Evolutionary conservation across 2,329 filamentous ascomycete species (phyloP), one percentile per base, ranked within the genome.

Genomic region (Neospermospora avenae): DNA sequence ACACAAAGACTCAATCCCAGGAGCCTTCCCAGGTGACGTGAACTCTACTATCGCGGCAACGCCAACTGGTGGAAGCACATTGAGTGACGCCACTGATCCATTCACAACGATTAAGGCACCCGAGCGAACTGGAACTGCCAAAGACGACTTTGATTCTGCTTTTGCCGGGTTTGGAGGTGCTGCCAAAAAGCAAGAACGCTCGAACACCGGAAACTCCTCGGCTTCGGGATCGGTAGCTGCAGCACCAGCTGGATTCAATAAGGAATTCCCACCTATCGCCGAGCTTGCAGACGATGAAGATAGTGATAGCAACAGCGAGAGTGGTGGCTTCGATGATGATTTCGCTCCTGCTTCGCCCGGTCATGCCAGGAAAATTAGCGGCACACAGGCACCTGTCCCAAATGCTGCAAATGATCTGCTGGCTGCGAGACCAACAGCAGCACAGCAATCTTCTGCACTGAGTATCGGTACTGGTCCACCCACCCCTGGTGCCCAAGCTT

Each of bases 191-290:
- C 81, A 80, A 62, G 83, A 82, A 68, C 74, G 72, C 53, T 79
- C 78, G 62, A 77, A 77, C 56, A 80, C 71, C 49, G 68, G 65
- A 6, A 74, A 65, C 18, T 69, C 74, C 35, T 65, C 72, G 44
- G 66, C 68, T 14, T 70, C 74, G n/a, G 71, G 74, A 39, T 81
- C 81, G 63, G 70, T 76, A 1, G 77, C 77, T 20, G 73, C 81
- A 2, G 78, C 77, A 20, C 73, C 81, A 2, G 78, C 75, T 57
- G 77, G 74, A 44, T 89, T 90, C 68, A 82, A 86, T 70, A 81
- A 85, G 22, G 95, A 98, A 72, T 98, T 98, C 71, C 95, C 95
- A 34, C 95, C 93, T 0, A 96, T 98, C 62, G 87, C 88, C n/a
- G 91, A 93, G 72, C 77, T 97, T 60, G 88, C 90, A 63, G 82